Base-by-base conservation (phyloP, 169 alveolate genomes). In the Cryptosporidium canis region DNA sequence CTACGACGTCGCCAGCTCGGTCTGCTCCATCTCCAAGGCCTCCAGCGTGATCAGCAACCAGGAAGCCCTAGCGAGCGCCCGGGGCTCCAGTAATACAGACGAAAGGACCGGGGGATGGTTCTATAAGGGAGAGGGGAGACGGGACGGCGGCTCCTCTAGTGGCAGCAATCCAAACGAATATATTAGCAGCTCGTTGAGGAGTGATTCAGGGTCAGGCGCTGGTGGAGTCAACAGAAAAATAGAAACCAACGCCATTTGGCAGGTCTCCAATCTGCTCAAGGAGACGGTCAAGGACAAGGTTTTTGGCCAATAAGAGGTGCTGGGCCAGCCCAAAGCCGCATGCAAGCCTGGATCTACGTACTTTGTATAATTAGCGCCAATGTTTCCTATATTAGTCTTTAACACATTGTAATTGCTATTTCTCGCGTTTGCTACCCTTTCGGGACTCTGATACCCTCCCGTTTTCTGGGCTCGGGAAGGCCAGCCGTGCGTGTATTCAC, bases 221-320 rank as follows among this genome's bases (percentile, higher is more conserved):
- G 33, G 24, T 0, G 68, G 68, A 61, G 33, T 61, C 31, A 61
- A 61, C 12, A 66, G 41, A n/a, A 77, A 61, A 16, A 77, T 77
- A 21, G 87, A 77, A 12, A 58, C 61, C 1, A 71, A 55, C n/a
- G 12, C 70, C 24, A 77, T 77, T 41, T 77, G 87, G 87, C 87
- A 77, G 35, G 87, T 77, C 8, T 77, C 87, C 33, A 77, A 77
- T 61, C 72, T 77, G 12, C 51, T 77, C n/a, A 77, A 77, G 45
- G 87, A 77, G 7, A 77, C 87, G 9, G 87, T 77, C 14, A 77
- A 77, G 27, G 87, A 77, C 29, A 77, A 58, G 14, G 87, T 77
- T 77, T 77, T 77, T 55, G 87, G 87, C 8, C 72, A 55, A 41
- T n/a, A 16, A 39, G 18, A 55, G 48, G 35, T 9, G 21, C 12